Evolutionary conservation across 306 rosid genomes (phyloP), one percentile per base, ranked within the genome.

Genomic region (Quercus alba): DNA sequence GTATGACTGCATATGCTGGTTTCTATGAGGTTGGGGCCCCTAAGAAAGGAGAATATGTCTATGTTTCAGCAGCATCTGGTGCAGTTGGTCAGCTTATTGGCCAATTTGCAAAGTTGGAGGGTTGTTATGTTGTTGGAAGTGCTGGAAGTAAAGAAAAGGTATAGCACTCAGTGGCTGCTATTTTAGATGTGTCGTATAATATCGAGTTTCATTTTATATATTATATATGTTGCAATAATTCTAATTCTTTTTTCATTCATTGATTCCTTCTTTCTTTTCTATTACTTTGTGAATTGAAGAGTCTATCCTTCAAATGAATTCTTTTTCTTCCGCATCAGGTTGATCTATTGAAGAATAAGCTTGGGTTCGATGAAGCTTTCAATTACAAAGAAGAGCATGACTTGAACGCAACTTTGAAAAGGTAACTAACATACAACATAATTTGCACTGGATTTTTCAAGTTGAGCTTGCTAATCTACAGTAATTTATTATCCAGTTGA

Each of bases 341-440:
- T 28, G 30, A 28, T 28, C 30, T 28, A 2, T 28, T 28, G 30
- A 28, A 28, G 30, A 28, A 28, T 28, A 28, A 2, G 30, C 30
- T 28, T 28, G 30, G 30, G 30, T 28, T 28, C 30, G 4, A 28
- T 28, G 30, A 28, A 28, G 30, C 30, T 28, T 28, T 28, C 30
- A 28, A 28, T 28, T 81, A 72, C 73, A 76, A 67, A 33, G 85
- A 81, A 81, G 78, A 76, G 57, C 46, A 26, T 6, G 74, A 81
- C 78, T 62, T 77, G 26, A 71, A 72, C 26, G 68, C 31, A 19
- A 46, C 81, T 12, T 56, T 82, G 59, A 62, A 59, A 63, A 82
- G 81, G 85, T 76, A 26, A 63, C 30, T n/a, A 49, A 25, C 52
- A 46, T 9, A 46, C 52, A 46, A 46, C 52, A 17, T 30, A 46